phyloP scores from a whole-genome alignment of 495 filamentous ascomycete species.

The Schizothecium vesticola region DNA sequence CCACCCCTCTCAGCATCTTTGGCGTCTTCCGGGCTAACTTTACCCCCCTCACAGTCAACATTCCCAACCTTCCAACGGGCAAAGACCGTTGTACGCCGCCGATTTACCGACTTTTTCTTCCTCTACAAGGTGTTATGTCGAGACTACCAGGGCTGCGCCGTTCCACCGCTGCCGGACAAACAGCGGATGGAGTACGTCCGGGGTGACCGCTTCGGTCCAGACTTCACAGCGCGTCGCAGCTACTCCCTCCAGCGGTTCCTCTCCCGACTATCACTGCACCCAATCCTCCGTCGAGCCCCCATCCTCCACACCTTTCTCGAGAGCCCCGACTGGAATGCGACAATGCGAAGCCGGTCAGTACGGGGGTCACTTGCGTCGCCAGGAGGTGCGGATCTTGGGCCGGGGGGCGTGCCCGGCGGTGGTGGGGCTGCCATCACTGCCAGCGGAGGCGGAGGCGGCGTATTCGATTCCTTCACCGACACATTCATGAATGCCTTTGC shows the following conservation, averaged over 20 bases:
- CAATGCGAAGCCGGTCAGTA: constrained; percentile 71
- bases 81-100: constrained; percentile 69
- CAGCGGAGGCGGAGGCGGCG: constrained; percentile 47
- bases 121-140: constrained; percentile 82
- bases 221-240: constrained; percentile 86
- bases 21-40: background rate
- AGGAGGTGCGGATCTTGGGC: background rate
- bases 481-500: constrained; percentile 97
- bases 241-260: constrained; percentile 91
- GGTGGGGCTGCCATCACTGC: constrained; percentile 4
- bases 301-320: constrained; percentile 88
- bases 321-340: constrained; percentile 89
- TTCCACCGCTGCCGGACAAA: constrained; percentile 94
- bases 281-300: constrained; percentile 74
- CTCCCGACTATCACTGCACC: constrained; percentile 79
- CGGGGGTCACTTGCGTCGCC: constrained; percentile 50
- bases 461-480: constrained; percentile 91
- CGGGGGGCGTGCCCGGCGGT: background rate
- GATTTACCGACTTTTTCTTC: constrained; percentile 97
- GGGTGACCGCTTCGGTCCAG: constrained; percentile 87
- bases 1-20: background rate
- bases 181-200: constrained; percentile 98
- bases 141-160: constrained; percentile 86
- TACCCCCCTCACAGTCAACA: constrained; percentile 62
- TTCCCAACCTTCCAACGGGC: constrained; percentile 86